These are phyloP conservation scores for Ceratocystiopsis sp. DNA, from an alignment of 2,329 filamentous ascomycete species.

Conservation along the genomic window DNA sequence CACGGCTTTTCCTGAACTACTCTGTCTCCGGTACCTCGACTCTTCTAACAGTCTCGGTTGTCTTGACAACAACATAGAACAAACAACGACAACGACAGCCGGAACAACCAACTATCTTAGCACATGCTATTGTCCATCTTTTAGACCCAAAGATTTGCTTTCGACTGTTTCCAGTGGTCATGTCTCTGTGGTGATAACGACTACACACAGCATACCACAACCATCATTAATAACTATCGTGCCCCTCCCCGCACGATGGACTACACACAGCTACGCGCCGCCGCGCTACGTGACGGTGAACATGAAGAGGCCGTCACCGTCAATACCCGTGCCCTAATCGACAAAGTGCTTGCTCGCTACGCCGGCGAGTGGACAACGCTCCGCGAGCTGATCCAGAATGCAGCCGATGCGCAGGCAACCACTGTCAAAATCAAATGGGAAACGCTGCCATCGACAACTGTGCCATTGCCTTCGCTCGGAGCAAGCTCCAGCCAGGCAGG, in stretches of 20 bases:
- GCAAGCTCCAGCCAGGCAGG: neutral
- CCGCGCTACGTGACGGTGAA: constrained; percentile 69
- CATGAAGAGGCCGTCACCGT: constrained; percentile 97
- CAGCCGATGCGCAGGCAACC: constrained; percentile 86
- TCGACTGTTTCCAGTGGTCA: too few relatives aligned
- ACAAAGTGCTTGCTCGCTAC: constrained; percentile 92
- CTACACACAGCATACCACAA: too few relatives aligned
- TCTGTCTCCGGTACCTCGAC: too few relatives aligned
- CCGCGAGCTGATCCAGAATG: constrained; percentile 92
- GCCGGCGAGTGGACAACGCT: constrained; percentile 87
- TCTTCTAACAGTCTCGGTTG: too few relatives aligned
- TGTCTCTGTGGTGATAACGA: too few relatives aligned
- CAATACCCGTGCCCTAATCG: constrained; percentile 89
- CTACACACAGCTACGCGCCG: constrained; percentile 62
- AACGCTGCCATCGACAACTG: constrained; percentile 63
- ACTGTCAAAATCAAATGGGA: constrained; percentile 87
- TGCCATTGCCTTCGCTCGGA: constrained; percentile 50
- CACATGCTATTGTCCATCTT: too few relatives aligned
- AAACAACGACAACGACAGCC: too few relatives aligned
- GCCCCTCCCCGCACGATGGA: constrained; percentile 32
- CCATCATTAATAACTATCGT: too few relatives aligned
- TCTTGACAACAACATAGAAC: too few relatives aligned
- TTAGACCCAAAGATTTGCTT: too few relatives aligned
- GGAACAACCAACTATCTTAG: too few relatives aligned
- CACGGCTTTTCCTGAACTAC: too few relatives aligned